phyloP scores from a whole-genome alignment of 208 protist species.

The Acanthamoeba culbertsoni region DNA sequence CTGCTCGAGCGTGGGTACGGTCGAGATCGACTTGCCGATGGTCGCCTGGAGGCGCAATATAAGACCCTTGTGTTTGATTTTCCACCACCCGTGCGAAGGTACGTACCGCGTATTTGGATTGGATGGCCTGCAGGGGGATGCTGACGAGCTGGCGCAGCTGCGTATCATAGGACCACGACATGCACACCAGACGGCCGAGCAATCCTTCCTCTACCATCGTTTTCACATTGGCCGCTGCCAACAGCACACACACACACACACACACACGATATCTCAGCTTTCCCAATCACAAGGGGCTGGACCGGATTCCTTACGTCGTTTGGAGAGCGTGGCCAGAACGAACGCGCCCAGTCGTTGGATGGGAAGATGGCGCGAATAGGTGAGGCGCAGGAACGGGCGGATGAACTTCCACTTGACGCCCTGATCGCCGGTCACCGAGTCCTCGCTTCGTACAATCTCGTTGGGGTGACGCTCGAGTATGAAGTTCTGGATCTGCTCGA shows the following conservation, averaged over 20 bases:
- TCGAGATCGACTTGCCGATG: constrained; percentile 12
- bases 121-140: constrained; percentile 31
- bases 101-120: not conserved
- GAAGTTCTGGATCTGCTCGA: constrained; percentile 53
- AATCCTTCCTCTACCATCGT: constrained; percentile 46
- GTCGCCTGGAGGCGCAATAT: not conserved
- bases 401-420: constrained; percentile 57
- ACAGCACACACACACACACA: too few species aligned
- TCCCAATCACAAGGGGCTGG: too few species aligned
- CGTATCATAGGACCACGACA: constrained; percentile 37
- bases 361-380: constrained; percentile 1
- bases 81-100: not conserved
- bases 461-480: not conserved
- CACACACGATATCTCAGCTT: too few species aligned
- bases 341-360: constrained; percentile 28
- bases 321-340: not conserved
- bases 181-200: not conserved
- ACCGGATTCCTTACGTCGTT: not conserved
- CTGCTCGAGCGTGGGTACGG: constrained; percentile 46
- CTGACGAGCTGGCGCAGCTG: not conserved
- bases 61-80: not conserved
- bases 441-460: constrained; percentile 2
- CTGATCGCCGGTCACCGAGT: not conserved
- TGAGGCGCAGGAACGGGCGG: constrained; percentile 36
- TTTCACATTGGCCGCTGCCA: constrained; percentile 48